These are phyloP conservation scores for Microsporum canis DNA, from an alignment of 2,329 filamentous ascomycete genomes.

Conservation along the genomic window DNA sequence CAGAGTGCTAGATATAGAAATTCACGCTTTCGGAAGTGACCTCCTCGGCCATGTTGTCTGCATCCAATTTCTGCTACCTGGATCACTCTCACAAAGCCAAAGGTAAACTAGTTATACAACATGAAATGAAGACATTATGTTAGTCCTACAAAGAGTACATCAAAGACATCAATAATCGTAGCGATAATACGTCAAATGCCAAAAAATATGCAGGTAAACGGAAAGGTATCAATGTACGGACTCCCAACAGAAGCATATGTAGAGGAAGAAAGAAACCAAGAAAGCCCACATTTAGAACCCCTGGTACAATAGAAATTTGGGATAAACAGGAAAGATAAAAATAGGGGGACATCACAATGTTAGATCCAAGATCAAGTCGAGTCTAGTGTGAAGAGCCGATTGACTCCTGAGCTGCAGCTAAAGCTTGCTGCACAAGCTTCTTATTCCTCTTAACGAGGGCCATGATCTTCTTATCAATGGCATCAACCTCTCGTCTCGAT, in stretches of 20 bases:
- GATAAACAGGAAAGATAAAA: neutral
- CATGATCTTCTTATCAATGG: slow-evolving; percentile 34
- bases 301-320: neutral
- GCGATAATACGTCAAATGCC: neutral
- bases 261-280: neutral
- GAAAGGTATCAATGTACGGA: neutral
- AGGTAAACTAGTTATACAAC: neutral
- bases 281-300: neutral
- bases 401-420: slow-evolving; percentile 22
- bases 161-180: neutral
- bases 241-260: neutral
- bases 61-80: neutral
- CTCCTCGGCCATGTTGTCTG: neutral
- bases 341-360: no score
- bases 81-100: neutral
- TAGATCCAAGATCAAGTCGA: no score
- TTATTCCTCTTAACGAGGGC: slow-evolving; percentile 34
- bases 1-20: neutral
- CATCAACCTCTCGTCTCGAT: slow-evolving; percentile 56
- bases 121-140: neutral
- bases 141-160: neutral
- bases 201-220: neutral
- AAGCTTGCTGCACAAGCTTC: slow-evolving; percentile 33
- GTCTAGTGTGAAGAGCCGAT: neutral
- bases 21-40: neutral